phyloP scores from a whole-genome alignment of 2,329 filamentous ascomycete species.

The Sporothrix curviconia region DNA sequence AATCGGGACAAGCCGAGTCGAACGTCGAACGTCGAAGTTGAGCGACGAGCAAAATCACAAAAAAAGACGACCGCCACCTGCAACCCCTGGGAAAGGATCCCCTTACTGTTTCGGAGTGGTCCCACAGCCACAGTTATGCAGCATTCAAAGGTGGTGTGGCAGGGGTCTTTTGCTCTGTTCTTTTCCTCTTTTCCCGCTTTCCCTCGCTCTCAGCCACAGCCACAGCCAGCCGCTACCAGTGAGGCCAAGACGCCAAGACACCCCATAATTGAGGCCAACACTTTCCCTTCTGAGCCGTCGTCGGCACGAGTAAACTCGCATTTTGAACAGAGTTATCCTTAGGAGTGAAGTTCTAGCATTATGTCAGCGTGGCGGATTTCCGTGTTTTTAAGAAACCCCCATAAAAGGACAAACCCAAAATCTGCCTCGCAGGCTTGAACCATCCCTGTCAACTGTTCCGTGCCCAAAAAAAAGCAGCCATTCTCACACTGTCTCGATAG shows the following conservation, averaged over 20 bases:
- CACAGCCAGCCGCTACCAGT: no score
- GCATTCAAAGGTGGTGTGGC: no score
- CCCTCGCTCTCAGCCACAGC: background rate
- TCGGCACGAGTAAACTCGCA: background rate
- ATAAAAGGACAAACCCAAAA: background rate
- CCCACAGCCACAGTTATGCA: no score
- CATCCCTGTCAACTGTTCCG: background rate
- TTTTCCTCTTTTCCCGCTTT: background rate
- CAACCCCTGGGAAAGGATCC: background rate
- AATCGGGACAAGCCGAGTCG: background rate
- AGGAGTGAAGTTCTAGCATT: background rate
- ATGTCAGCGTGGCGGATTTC: background rate
- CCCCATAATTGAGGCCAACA: background rate
- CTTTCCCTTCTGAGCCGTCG: background rate
- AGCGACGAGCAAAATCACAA: background rate
- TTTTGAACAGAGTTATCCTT: no score
- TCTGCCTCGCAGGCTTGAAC: slow-evolving; percentile 14
- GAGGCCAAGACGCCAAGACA: no score
- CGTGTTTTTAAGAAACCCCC: background rate
- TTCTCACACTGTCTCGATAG: no score
- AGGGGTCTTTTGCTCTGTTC: background rate
- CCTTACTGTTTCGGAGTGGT: background rate
- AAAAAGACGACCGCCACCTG: background rate
- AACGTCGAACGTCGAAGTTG: no score
- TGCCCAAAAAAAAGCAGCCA: no score